A percentile compares a stretch with the other conserved stretches of the same genome.
These are phyloP conservation scores for Tricholoma matsutake DNA, from an alignment of 768 basidiomycete species.

Conservation along the genomic window DNA sequence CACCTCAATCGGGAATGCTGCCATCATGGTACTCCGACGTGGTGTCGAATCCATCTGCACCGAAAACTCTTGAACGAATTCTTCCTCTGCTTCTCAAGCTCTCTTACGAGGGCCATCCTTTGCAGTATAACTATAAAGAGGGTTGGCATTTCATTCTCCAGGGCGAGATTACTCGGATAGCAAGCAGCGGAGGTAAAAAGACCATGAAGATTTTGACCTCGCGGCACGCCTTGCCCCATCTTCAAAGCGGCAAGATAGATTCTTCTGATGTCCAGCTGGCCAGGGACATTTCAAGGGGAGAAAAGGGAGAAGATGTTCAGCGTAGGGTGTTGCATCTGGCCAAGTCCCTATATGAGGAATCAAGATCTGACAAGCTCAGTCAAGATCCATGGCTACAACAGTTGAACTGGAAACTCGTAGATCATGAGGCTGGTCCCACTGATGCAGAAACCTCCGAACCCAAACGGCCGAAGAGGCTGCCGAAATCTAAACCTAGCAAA, in stretches of 20 bases:
- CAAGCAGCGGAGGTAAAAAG: conserved; percentile 44
- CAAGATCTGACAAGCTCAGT: conserved; percentile 13
- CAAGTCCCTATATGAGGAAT: conserved; percentile 26
- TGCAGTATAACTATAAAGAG: conserved; percentile 50
- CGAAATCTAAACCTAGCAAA: conserved; percentile 35
- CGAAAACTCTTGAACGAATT: conserved; percentile 44
- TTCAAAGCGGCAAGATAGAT: conserved; percentile 41
- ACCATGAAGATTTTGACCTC: conserved; percentile 39
- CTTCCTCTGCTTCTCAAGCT: conserved; percentile 68
- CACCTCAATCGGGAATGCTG: conserved; percentile 15
- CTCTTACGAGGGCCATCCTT: conserved; percentile 56
- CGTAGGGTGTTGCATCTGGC: conserved; percentile 41
- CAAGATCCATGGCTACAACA: conserved; percentile 59
- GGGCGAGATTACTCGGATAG: conserved; percentile 34
- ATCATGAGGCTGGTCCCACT: neutral
- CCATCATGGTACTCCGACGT: conserved; percentile 62
- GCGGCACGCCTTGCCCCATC: conserved; percentile 44
- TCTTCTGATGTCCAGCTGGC: conserved; percentile 44
- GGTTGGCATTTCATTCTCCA: conserved; percentile 64
- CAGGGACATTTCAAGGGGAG: conserved; percentile 41
- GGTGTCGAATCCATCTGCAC: conserved; percentile 37
- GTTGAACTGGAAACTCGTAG: conserved; percentile 60
- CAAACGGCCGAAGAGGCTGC: conserved; percentile 25
- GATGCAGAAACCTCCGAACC: conserved; percentile 6
- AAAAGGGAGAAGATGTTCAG: conserved; percentile 31